Base-by-base conservation (phyloP, 2,329 filamentous ascomycete genomes). In the Neoarthrinium moseri region DNA sequence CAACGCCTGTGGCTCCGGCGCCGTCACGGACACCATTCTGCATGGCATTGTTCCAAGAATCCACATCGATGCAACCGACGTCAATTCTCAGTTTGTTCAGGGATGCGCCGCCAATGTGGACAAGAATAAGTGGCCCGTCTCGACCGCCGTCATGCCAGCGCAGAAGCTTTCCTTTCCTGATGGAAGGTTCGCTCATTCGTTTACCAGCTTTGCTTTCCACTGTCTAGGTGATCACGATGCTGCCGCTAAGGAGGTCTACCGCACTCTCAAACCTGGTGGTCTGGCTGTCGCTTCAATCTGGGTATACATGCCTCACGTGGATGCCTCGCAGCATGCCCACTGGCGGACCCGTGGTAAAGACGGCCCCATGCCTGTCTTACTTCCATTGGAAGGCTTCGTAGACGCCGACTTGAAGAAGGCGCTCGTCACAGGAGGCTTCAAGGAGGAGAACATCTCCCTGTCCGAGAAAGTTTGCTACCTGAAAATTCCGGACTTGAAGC, bases 271-370 rank as follows among this genome's bases (percentile, higher is more conserved):
- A 29, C 51, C 47, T 13, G 53, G 48, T 6, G 51, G 49, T 13
- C 27, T 38, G 12, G 51, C 53, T 7, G 18, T 52, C 1, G 51
- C 47, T 6, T 46, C 49, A 0, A 32, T 54, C 15, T 52, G 49
- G 51, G 30, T 23, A 12, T 52, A 32, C 24, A 54, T 54, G 49
- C 51, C 53, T 3, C 51, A 54, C 6, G 46, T 52, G 15, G 42
- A 48, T 7, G 49, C 47, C 2, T 18, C 52, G 2, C 49, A 54
- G 38, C 49, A 52, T 18, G 49, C 51, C 1, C 47, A 54, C 37
- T 55, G 43, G 47, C 42, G 29, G 1, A 54, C 49, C 4, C 51
- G 51, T 6, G 53, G 53, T 8, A 33, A 13, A 6, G 49, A 51
- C 3, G 51, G 45, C 5, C 47, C 49, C 3, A 52, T 55, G 35